Evolutionary conservation across 1,139 yeast genomes (phyloP).

Genomic region (Pichia sp.): DNA sequence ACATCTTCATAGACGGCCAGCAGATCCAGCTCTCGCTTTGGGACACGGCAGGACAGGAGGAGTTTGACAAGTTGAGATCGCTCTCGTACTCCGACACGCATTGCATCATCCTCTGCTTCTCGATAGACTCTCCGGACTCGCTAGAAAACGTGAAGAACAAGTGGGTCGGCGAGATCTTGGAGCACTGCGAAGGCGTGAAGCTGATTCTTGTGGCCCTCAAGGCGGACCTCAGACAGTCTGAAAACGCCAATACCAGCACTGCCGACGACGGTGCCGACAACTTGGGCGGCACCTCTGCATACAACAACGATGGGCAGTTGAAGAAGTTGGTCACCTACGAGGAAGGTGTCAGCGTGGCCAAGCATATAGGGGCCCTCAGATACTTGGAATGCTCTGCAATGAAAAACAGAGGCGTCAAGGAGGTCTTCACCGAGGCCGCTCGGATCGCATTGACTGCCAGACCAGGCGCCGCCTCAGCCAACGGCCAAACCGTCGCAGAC

Average conservation of each 20-base stretch:
- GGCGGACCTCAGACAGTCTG: conserved; percentile 76
- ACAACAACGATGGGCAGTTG: conserved; percentile 33
- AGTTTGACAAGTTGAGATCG: conserved; percentile 87
- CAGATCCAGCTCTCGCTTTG: conserved; percentile 89
- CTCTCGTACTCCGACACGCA: conserved; percentile 92
- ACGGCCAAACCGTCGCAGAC: conserved; percentile 12
- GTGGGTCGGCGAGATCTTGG: conserved; percentile 97
- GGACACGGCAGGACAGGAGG: conserved; percentile 99
- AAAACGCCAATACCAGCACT: conserved; percentile 18
- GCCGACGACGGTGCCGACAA: conserved; percentile 10
- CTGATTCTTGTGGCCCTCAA: conserved; percentile 89
- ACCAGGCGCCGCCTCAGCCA: conserved; percentile 41
- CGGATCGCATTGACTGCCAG: conserved; percentile 90
- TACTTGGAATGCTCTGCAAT: conserved; percentile 93
- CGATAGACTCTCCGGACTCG: conserved; percentile 91
- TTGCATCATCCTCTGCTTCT: conserved; percentile 92
- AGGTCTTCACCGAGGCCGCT: conserved; percentile 95
- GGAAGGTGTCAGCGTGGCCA: conserved; percentile 83
- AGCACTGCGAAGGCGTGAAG: conserved; percentile 95
- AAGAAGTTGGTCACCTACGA: conserved; percentile 66
- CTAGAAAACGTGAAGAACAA: conserved; percentile 89
- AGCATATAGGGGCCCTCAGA: conserved; percentile 76
- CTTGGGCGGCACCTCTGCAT: conserved; percentile 20
- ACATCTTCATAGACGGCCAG: conserved; percentile 91
- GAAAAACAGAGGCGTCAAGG: conserved; percentile 91